phyloP scores from a whole-genome alignment of 345 rosid species.

The Dimocarpus longan region DNA sequence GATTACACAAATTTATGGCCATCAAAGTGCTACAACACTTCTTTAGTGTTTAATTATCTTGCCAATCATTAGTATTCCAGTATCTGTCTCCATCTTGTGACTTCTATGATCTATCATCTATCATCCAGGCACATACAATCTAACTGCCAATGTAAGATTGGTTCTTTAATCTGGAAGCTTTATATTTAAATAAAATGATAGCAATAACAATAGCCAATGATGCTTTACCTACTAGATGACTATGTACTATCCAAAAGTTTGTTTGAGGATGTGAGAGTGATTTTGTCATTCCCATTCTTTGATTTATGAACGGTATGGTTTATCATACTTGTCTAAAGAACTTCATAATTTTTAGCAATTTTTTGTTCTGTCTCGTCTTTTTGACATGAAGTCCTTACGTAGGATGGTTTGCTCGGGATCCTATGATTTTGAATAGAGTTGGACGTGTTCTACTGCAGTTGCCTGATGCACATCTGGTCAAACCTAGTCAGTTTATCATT shows the following conservation, averaged over 20 bases:
- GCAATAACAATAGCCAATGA: background rate
- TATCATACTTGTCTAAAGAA: background rate
- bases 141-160: background rate
- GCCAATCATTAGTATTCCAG: background rate
- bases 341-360: background rate
- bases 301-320: background rate
- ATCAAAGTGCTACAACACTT: background rate
- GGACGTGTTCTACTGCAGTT: constrained; percentile 63
- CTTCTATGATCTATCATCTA: background rate
- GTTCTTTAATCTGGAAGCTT: constrained; percentile 1
- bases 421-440: constrained; percentile 58
- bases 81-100: background rate
- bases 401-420: constrained; percentile 97
- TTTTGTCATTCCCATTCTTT: background rate
- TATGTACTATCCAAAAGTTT: background rate
- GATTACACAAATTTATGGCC: background rate
- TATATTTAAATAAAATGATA: background rate
- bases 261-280: background rate
- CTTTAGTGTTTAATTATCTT: background rate
- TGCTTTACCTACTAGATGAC: background rate
- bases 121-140: background rate
- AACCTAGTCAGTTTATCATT: constrained; percentile 57
- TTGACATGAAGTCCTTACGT: constrained; percentile 19
- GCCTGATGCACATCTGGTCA: constrained; percentile 30
- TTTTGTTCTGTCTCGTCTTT: constrained; percentile 2